Evolutionary conservation across 2,329 filamentous ascomycete genomes (phyloP).

Genomic region (Cladophialophora psammophila): DNA sequence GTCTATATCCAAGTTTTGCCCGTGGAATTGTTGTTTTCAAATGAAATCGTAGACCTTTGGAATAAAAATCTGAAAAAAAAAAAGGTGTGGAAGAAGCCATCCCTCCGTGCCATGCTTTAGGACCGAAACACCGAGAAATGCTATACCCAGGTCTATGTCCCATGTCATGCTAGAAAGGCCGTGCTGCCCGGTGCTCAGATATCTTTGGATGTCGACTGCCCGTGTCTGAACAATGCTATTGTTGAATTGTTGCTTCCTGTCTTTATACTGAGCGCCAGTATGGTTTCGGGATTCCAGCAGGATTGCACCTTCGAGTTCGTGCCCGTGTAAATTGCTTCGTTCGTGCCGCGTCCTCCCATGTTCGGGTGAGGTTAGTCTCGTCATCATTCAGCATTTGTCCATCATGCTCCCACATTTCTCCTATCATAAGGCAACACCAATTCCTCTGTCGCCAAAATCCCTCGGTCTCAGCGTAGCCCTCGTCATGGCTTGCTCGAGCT

Average conservation of each 20-base stretch:
- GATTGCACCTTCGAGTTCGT: not conserved
- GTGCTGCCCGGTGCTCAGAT: not conserved
- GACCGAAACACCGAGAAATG: not conserved
- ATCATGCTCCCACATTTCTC: not conserved
- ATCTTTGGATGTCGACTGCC: not conserved
- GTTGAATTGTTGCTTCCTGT: not conserved
- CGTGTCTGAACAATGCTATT: not conserved
- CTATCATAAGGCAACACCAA: conserved; percentile 22
- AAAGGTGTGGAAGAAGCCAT: not conserved
- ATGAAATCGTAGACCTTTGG: not conserved
- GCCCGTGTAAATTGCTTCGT: not conserved
- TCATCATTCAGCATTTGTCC: not conserved
- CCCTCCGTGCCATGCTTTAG: not conserved
- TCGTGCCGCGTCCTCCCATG: not conserved
- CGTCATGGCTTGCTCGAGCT: conserved; percentile 40
- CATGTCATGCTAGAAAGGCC: not conserved
- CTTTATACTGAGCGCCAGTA: not conserved
- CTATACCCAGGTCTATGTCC: not conserved
- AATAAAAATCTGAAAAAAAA: not conserved
- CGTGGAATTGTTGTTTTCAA: not conserved
- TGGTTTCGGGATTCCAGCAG: not conserved
- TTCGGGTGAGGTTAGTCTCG: not conserved
- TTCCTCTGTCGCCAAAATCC: conserved; percentile 16
- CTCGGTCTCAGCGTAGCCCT: conserved; percentile 33
- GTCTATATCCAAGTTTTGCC: not conserved